Evolutionary conservation across 495 filamentous ascomycete species (phyloP), one percentile per base, ranked within the genome.

Genomic region (Xylaria scruposa): DNA sequence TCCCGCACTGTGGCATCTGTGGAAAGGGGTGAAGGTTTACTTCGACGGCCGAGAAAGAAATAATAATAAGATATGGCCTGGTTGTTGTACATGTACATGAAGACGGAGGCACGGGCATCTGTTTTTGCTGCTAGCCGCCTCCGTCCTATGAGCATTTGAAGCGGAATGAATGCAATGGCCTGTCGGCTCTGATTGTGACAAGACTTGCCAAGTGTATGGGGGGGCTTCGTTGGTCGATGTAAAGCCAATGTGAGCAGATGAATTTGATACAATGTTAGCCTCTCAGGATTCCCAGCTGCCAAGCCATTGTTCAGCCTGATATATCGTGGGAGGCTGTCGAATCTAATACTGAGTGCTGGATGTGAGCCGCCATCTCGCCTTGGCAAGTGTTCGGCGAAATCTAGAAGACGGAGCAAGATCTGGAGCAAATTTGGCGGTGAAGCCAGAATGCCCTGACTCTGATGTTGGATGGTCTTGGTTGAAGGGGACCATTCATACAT

Each of bases 31-130:
- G 17, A 38, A 7, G 17, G 33, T 9, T 60, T 21, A 33, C 0
- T 5, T 5, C 58, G 60, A 63, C 38, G n/a, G 17, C 38, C 2
- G 38, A 44, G 21, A 44, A 63, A 42, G 49, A 67, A 51, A 67
- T 42, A 1, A 67, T 42, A 1, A 58, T 9, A 29, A 42, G 56
- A 44, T 13, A 56, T 56, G 17, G 49, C 21, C 31, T 29, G 21
- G 19, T 56, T 40, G 29, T 42, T 51, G 24, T 67, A 40, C 49
- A 67, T 15, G 31, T 67, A n/a, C 31, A 67, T 67, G n/a, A 31
- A 26, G 21, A 44, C 38, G 38, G 60, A 44, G 38, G 19, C 29
- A 42, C 10, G 19, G 60, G 36, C 29, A 26, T 44, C 62, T 65
- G 62, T 33, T 65, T 31, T 26, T 47, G 5, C 62, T 47, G 42